Percentiles rank a stretch among this genome's conserved stretches.
Evolutionary conservation across 2,329 filamentous ascomycete species (phyloP).

Genomic region (Trichoderma guizhouense): DNA sequence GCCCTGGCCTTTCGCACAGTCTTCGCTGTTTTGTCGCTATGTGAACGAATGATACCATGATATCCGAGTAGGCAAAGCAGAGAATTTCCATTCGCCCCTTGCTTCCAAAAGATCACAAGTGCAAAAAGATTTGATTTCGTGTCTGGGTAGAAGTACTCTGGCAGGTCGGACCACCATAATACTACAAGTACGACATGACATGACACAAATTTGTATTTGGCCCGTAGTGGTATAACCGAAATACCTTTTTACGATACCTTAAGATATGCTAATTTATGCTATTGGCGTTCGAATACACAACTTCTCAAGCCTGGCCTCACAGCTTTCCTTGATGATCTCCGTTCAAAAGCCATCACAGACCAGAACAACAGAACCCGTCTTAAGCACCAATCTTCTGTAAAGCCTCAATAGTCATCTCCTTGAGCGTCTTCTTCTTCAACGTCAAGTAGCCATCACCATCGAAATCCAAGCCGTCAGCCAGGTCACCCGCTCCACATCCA

Average conservation of each 20-base stretch:
- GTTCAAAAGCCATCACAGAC: background rate
- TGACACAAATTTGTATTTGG: background rate
- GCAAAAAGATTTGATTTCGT: background rate
- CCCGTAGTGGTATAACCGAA: background rate
- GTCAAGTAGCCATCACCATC: background rate
- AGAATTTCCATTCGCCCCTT: background rate
- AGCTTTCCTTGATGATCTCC: background rate
- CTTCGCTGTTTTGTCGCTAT: background rate
- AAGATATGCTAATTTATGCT: background rate
- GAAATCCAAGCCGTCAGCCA: background rate
- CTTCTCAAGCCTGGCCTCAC: background rate
- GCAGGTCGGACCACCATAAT: background rate
- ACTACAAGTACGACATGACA: background rate
- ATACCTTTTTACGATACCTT: background rate
- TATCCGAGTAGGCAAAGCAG: background rate
- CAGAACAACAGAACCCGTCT: background rate
- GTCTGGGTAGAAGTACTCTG: background rate
- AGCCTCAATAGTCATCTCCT: background rate
- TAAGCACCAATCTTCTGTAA: background rate
- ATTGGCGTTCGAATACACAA: background rate
- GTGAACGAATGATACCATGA: background rate
- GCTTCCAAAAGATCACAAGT: background rate
- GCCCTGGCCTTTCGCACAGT: background rate
- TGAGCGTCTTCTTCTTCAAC: background rate
- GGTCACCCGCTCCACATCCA: background rate